Conservation (phyloP, 805 yeast genomes). For the Suhomyces sp. region DNA sequence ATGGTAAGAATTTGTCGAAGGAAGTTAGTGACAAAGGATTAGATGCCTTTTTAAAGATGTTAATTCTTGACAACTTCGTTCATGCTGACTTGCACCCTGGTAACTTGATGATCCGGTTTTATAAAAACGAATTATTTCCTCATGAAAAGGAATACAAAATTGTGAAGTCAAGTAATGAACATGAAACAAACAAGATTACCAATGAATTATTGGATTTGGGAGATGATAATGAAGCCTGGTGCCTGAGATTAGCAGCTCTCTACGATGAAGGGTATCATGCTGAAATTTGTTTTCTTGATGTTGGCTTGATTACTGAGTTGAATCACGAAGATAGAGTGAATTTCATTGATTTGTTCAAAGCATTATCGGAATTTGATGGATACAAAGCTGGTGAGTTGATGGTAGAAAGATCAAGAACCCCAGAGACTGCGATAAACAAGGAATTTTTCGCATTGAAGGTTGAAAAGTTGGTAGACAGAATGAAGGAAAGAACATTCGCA, state of each 20-base stretch:
- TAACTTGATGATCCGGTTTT: constrained; percentile 76
- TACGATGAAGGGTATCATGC: constrained; percentile 67
- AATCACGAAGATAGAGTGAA: constrained; percentile 75
- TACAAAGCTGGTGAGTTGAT: constrained; percentile 91
- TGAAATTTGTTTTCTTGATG: constrained; percentile 86
- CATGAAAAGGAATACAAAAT: constrained; percentile 45
- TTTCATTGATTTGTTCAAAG: constrained; percentile 84
- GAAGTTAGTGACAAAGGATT: constrained; percentile 77
- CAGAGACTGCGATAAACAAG: constrained; percentile 82
- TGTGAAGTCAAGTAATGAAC: constrained; percentile 43
- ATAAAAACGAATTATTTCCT: constrained; percentile 46
- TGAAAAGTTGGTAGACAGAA: constrained; percentile 74
- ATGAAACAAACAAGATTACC: constrained; percentile 48
- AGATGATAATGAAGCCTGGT: constrained; percentile 43
- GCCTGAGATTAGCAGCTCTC: constrained; percentile 44
- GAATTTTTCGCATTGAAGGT: constrained; percentile 88
- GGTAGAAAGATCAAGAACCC: constrained; percentile 93
- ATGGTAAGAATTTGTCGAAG: constrained; percentile 57
- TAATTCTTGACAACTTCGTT: constrained; percentile 87
- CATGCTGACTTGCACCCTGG: constrained; percentile 99
- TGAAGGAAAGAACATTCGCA: constrained; percentile 86
- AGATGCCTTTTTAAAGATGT: constrained; percentile 90
- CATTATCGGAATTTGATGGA: constrained; percentile 90
- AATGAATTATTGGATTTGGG: constrained; percentile 37
- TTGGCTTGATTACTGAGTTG: constrained; percentile 90